Evolutionary conservation across 352 stramenopile genomes (phyloP), one percentile per base, ranked within the genome.

Genomic region (Globisporangium camurandrum): DNA sequence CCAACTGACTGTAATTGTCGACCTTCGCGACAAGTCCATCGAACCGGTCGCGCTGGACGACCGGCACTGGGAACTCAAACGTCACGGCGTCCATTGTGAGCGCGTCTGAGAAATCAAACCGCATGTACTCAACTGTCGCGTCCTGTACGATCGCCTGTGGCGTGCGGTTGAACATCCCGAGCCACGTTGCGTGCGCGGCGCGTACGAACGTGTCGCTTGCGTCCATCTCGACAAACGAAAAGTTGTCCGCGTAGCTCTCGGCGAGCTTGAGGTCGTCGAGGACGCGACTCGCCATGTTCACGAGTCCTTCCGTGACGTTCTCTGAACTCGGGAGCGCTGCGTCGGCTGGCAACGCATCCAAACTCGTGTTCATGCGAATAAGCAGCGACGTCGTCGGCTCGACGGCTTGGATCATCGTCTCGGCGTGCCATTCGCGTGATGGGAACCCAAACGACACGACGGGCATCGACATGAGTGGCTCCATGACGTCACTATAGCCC

Each of bases 41-140:
- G 14, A 39, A 46, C 5, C 16, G 12, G 19, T 41, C 36, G 36
- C 36, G 36, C 36, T 41, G 36, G 5, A 41, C n/a, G 2, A 41
- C 16, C 5, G 36, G 16, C 11, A 46, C 5, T 4, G 49, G 44
- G 12, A 59, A 39, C 34, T 64, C 54, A 16, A 70, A 27, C 9
- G 62, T 65, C 30, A 70, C 1, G 2, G 55, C 27, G 20, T 70
- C 58, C 19, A 59, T 51, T 12, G 23, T 44, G 11, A 67, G 40
- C 12, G 33, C 51, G 17, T 49, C 39, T 7, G 49, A 52, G 23
- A 70, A 37, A 10, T 36, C 24, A 24, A 57, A 20, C 26, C 33
- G 54, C 4, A 33, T 30, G 26, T 59, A 60, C 16, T 57, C 38
- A 17, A 61, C 36, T 1, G 27, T 58, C 11, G 26, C 36, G 20